Conservation (phyloP, 192 early-diverging fungal genomes). For the Umbelopsis vinacea region DNA sequence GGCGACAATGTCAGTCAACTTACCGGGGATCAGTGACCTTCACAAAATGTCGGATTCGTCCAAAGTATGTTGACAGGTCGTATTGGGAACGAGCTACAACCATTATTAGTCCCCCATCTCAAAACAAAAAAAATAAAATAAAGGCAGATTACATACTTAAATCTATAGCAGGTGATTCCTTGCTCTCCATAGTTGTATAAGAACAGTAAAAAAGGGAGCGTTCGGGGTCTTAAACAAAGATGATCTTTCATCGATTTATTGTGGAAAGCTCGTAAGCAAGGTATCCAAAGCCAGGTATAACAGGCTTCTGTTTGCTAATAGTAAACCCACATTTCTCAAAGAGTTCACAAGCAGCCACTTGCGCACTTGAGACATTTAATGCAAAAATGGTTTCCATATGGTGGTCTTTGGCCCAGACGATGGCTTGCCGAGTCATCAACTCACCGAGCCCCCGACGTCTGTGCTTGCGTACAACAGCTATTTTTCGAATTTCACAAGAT, state of each 20-base stretch:
- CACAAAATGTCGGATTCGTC: slow-evolving; percentile 76
- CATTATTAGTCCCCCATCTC: background rate
- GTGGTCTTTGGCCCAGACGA: slow-evolving; percentile 3
- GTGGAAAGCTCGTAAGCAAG: background rate
- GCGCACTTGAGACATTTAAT: background rate
- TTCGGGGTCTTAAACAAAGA: background rate
- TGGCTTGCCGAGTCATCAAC: background rate
- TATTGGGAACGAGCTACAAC: slow-evolving; percentile 53
- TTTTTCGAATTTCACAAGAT: background rate
- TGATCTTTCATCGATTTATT: background rate
- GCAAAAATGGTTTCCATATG: background rate
- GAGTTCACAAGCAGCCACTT: slow-evolving; percentile 5
- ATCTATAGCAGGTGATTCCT: slow-evolving; percentile 2
- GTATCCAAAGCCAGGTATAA: slow-evolving; percentile 21
- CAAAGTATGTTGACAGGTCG: slow-evolving; percentile 75
- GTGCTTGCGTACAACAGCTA: background rate
- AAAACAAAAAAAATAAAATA: background rate
- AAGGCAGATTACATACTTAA: background rate
- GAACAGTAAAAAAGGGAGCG: background rate
- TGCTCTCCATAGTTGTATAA: background rate
- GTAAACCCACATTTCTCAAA: slow-evolving; percentile 16
- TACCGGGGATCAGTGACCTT: slow-evolving; percentile 73
- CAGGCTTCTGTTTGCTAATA: slow-evolving; percentile 23
- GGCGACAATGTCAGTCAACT: background rate
- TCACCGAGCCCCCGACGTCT: background rate